These are phyloP conservation scores for Posidonia australis DNA, from an alignment of 106 monocot species.

Conservation along the genomic window DNA sequence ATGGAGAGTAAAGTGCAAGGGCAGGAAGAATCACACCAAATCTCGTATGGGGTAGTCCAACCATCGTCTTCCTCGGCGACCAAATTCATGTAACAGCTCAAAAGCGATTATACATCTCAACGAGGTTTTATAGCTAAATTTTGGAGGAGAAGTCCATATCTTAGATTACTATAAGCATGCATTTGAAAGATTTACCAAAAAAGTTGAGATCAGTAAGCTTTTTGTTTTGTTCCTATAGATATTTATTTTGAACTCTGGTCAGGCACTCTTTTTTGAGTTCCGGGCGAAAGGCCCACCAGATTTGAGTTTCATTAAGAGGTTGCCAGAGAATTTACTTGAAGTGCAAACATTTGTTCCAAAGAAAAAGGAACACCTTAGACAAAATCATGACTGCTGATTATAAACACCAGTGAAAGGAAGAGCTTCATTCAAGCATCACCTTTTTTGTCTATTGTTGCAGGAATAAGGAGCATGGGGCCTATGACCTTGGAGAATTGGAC, in stretches of 20 bases:
- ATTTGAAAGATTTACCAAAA: too few species aligned
- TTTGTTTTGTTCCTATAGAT: too few species aligned
- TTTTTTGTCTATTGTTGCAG: slow-evolving; percentile 13
- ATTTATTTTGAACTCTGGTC: too few species aligned
- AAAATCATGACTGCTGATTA: too few species aligned
- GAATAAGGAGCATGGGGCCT: slow-evolving; percentile 45
- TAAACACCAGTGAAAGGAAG: neutral
- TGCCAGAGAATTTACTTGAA: too few species aligned
- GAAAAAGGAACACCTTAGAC: too few species aligned
- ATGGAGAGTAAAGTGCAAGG: slow-evolving; percentile 7
- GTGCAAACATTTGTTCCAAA: too few species aligned
- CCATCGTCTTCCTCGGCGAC: slow-evolving; percentile 30
- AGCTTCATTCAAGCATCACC: neutral
- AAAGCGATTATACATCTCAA: neutral
- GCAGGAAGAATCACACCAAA: slow-evolving; percentile 23
- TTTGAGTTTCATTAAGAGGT: too few species aligned
- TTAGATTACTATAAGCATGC: neutral
- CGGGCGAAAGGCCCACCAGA: too few species aligned
- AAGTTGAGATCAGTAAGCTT: too few species aligned
- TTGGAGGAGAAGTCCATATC: neutral
- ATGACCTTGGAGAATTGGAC: slow-evolving; percentile 77
- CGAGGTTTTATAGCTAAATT: neutral
- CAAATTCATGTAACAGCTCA: slow-evolving; percentile 25
- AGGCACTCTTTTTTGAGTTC: too few species aligned
- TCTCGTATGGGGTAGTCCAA: slow-evolving; percentile 25